Evolutionary conservation across 257 asterid species (phyloP).

Genomic region (Gentiana dahurica): DNA sequence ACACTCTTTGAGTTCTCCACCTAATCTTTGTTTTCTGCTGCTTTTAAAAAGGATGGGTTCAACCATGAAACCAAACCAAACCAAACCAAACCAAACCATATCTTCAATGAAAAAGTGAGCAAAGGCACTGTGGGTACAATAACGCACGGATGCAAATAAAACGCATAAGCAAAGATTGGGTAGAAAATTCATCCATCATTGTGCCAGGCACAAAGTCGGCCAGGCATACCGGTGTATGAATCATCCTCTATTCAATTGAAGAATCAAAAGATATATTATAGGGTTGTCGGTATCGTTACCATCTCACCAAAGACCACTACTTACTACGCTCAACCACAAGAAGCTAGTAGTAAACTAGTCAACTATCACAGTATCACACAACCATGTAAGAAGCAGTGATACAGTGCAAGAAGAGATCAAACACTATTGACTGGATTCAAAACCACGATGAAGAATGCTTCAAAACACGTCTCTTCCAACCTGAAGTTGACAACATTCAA

Average conservation of each 20-base stretch:
- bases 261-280: slow-evolving; percentile 9
- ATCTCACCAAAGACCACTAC: slow-evolving; percentile 11
- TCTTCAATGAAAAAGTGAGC: slow-evolving; percentile 45
- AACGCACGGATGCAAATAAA: slow-evolving; percentile 36
- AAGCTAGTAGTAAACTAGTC: slow-evolving; percentile 7
- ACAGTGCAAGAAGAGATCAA: background rate
- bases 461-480: slow-evolving; percentile 5
- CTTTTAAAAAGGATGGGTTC: slow-evolving; percentile 40
- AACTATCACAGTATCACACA: background rate
- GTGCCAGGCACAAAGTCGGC: slow-evolving; percentile 16
- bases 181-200: slow-evolving; percentile 14
- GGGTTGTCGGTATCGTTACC: background rate
- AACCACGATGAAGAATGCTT: background rate
- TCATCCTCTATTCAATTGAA: slow-evolving; percentile 25
- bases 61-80: slow-evolving; percentile 40
- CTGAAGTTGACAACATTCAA: slow-evolving; percentile 4
- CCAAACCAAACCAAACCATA: slow-evolving; percentile 20
- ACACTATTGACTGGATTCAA: background rate
- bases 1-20: background rate
- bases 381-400: background rate
- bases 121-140: slow-evolving; percentile 45
- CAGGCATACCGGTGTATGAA: slow-evolving; percentile 25
- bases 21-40: background rate
- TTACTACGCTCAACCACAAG: slow-evolving; percentile 14
- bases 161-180: slow-evolving; percentile 10